phyloP scores from a whole-genome alignment of 805 yeast genomes.

The Metschnikowia similis region DNA sequence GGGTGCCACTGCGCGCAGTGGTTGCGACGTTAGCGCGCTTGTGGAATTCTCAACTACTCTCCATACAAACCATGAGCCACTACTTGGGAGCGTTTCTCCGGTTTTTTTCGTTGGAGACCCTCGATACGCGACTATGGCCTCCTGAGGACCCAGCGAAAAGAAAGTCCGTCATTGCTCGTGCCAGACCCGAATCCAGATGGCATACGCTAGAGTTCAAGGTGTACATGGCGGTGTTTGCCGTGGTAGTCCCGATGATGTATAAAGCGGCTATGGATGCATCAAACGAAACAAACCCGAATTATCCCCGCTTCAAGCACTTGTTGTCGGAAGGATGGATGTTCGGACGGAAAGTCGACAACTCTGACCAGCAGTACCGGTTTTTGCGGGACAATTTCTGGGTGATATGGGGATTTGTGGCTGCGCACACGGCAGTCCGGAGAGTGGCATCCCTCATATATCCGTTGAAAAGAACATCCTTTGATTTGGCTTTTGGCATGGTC shows the following conservation, averaged over 20 bases:
- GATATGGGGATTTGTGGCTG: slow-evolving; percentile 48
- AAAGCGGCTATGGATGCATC: slow-evolving; percentile 80
- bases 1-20: not conserved
- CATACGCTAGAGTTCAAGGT: slow-evolving; percentile 66
- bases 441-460: slow-evolving; percentile 15
- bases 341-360: slow-evolving; percentile 87
- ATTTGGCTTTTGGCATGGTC: slow-evolving; percentile 63
- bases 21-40: not conserved
- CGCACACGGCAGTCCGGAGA: slow-evolving; percentile 53
- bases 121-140: slow-evolving; percentile 49
- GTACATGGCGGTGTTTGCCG: slow-evolving; percentile 57
- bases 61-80: slow-evolving; percentile 2
- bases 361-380: slow-evolving; percentile 84
- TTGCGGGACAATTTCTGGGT: slow-evolving; percentile 76
- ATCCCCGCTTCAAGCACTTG: slow-evolving; percentile 53
- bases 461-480: slow-evolving; percentile 56
- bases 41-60: not conserved
- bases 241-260: slow-evolving; percentile 80
- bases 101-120: slow-evolving; percentile 48
- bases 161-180: slow-evolving; percentile 27
- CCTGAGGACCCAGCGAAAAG: slow-evolving; percentile 30
- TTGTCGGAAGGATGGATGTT: slow-evolving; percentile 83
- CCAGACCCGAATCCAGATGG: slow-evolving; percentile 62
- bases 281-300: slow-evolving; percentile 70
- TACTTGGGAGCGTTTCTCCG: slow-evolving; percentile 15